Evolutionary conservation across 2,329 filamentous ascomycete genomes (phyloP).

Genomic region (Graphilbum fragrans): DNA sequence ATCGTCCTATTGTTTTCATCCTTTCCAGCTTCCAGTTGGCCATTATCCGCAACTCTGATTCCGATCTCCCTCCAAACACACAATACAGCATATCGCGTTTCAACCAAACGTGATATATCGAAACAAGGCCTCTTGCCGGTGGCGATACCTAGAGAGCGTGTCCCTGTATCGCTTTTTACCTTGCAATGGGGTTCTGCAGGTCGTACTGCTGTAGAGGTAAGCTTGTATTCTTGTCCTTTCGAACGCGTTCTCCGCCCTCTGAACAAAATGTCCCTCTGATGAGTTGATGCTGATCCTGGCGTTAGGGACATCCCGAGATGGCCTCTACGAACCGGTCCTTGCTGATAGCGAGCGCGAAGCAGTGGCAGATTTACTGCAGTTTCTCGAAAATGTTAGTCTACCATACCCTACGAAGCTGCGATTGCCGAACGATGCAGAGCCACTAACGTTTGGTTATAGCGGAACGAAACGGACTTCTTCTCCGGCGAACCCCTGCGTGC

Average conservation of each 20-base stretch:
- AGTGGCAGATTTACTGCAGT: slow-evolving; percentile 87
- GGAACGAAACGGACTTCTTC: slow-evolving; percentile 97
- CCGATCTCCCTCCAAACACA: too few relatives aligned
- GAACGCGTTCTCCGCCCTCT: slow-evolving; percentile 5
- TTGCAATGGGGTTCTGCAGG: slow-evolving; percentile 48
- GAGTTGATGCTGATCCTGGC: too few relatives aligned
- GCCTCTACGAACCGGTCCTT: slow-evolving; percentile 73
- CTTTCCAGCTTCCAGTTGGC: too few relatives aligned
- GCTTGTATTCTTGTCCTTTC: not conserved
- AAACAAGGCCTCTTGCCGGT: too few relatives aligned
- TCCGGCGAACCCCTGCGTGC: slow-evolving; percentile 87
- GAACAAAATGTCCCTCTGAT: too few relatives aligned
- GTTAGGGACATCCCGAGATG: slow-evolving; percentile 69
- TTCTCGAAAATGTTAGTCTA: slow-evolving; percentile 78
- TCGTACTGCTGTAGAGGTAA: slow-evolving; percentile 51
- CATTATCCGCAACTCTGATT: too few relatives aligned
- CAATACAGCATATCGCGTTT: too few relatives aligned
- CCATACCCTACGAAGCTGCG: slow-evolving; percentile 1
- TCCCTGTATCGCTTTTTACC: not conserved
- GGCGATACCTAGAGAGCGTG: too few relatives aligned
- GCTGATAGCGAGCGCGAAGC: slow-evolving; percentile 95
- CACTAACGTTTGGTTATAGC: too few relatives aligned
- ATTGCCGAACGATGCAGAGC: too few relatives aligned
- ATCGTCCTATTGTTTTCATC: too few relatives aligned
- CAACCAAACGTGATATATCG: too few relatives aligned